Evolutionary conservation across 371 early-diverging fungal genomes (phyloP), one percentile per base, ranked within the genome.

Genomic region (Circinella umbellata): DNA sequence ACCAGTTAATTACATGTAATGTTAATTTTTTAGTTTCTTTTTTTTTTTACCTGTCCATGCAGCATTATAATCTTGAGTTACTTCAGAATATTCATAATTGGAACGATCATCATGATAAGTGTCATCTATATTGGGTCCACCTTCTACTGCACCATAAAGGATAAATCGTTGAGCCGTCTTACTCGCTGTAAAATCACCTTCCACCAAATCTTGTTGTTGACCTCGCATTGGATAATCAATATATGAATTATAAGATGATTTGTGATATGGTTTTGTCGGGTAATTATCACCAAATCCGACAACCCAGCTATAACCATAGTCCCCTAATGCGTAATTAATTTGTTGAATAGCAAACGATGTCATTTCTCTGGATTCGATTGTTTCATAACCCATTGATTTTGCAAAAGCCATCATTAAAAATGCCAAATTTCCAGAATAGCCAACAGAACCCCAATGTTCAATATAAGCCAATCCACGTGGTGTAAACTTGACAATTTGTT

Each of bases 1-100:
- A n/a, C n/a, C n/a, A n/a, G n/a, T n/a, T n/a, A n/a, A n/a, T n/a
- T n/a, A n/a, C n/a, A n/a, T n/a, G n/a, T n/a, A n/a, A n/a, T n/a
- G n/a, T n/a, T n/a, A n/a, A n/a, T n/a, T n/a, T n/a, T n/a, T n/a
- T n/a, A n/a, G n/a, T n/a, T n/a, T n/a, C n/a, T n/a, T n/a, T n/a
- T n/a, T 53, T 37, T 42, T 37, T 39, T 64, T 66, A 70, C 70
- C 84, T 4, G 86, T 81, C 77, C 83, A 86, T 36, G 82, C 88
- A 4, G 87, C 85, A 74, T 85, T 88, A 75, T 86, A 88, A 67
- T 88, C 88, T 62, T 88, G 88, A 15, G 87, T 85, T 13, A 84
- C 84, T 74, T 84, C 84, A 36, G 84, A 84, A 59, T 76, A 84
- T 69, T 84, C 84, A 54, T 84, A 84, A 53, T 84, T 81, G 66